phyloP scores from a whole-genome alignment of 148 eudicot genomes.

The Rhododendron henanense region DNA sequence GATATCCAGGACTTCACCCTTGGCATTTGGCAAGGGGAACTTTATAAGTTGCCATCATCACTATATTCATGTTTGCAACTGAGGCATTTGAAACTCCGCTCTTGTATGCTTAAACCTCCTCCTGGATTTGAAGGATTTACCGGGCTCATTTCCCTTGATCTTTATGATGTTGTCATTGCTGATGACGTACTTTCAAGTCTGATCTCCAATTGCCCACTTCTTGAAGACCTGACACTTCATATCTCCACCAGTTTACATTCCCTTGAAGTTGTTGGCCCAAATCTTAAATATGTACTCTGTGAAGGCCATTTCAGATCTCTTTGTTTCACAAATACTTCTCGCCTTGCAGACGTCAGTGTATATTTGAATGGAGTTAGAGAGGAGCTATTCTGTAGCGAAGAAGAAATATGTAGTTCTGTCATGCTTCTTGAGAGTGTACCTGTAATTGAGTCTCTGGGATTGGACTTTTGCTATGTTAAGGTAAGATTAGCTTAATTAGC shows the following conservation, averaged over 20 bases:
- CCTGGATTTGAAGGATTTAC: neutral
- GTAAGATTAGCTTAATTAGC: too few species aligned
- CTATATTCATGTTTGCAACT: neutral
- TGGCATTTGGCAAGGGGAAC: neutral
- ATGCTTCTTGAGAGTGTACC: too few species aligned
- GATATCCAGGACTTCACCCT: neutral
- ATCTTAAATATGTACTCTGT: neutral
- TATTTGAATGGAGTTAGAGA: too few species aligned
- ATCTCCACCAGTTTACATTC: neutral
- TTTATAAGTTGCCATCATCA: neutral
- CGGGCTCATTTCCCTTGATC: neutral
- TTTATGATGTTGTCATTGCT: neutral
- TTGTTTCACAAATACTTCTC: neutral
- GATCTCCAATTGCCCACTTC: slow-evolving; percentile 7
- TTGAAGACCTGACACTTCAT: neutral
- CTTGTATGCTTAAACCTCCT: slow-evolving; percentile 10
- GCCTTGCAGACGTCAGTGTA: neutral
- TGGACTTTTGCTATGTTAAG: too few species aligned
- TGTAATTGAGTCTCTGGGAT: too few species aligned
- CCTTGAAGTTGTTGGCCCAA: slow-evolving; percentile 3
- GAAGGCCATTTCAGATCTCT: neutral
- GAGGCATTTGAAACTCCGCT: neutral
- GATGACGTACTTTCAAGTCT: neutral
- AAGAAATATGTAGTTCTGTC: too few species aligned
- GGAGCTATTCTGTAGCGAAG: too few species aligned